Base-by-base conservation (phyloP, 2,329 filamentous ascomycete genomes). In the Aspergillus neoniger region DNA sequence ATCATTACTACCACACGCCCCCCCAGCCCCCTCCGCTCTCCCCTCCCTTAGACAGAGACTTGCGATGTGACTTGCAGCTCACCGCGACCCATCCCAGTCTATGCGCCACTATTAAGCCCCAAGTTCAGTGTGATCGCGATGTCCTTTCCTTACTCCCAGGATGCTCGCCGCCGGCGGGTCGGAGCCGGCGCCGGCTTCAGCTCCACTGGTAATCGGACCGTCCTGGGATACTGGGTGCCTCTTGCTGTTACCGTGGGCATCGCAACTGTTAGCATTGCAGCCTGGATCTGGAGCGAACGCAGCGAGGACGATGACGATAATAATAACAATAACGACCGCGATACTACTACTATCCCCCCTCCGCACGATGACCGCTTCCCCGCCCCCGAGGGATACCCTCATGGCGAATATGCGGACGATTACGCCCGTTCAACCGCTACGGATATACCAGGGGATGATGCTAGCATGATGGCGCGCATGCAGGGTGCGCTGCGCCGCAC, bases 231-330 rank as follows among this genome's bases (percentile, higher is more conserved):
- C 79, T 97, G 93, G 91, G 86, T 96, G 62, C 94, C 94, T 64
- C 84, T 98, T 59, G 89, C 88, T 66, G 79, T 96, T 65, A 97
- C 93, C 53, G 87, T 96, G 60, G 93, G 92, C 50, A 87, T 96
- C 68, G 94, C 94, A 62, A 92, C 93, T 21, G 88, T 91, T 58
- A 92, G 93, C 36, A 80, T 96, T 51, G 93, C 89, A 55, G 92
- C 92, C 59, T 98, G 94, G 94, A 87, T 93, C 62, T 96, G 92
- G 92, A 96, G 90, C 75, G 92, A 96, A 79, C 89, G 91, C 70
- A 86, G 84, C 71, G 88, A 91, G 66, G 85, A 88, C 60, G 88
- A 91, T 56, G 88, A 92, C 32, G 84, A 87, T 54, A 36, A 36
- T 36, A 36, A 36, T 14, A 88, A 92, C 30, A 36, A 36, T 14